These are phyloP conservation scores for Cronartium quercuum DNA, from an alignment of 1,284 basidiomycete genomes.

Conservation along the genomic window DNA sequence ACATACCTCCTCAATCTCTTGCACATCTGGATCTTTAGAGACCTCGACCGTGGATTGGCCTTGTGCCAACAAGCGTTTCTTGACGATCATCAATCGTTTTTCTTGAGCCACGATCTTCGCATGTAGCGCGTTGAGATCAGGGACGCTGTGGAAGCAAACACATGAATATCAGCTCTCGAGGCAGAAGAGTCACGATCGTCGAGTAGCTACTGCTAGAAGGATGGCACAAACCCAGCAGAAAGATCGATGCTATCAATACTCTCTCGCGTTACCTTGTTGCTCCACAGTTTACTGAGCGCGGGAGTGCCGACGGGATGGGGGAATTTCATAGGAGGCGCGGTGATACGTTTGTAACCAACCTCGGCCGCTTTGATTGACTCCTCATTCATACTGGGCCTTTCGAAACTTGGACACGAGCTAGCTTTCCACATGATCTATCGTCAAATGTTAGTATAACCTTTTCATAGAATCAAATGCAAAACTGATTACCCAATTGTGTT, in stretches of 20 bases:
- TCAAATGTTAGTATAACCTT: not conserved
- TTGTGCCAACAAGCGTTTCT: constrained; percentile 4
- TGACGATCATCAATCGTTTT: not conserved
- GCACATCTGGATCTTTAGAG: constrained; percentile 8
- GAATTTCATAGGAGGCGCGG: constrained; percentile 9
- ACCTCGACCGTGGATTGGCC: constrained; percentile 4
- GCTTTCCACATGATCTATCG: constrained; percentile 38
- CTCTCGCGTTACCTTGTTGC: constrained; percentile 17
- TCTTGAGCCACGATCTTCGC: constrained; percentile 17
- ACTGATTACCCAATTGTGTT: constrained; percentile 32
- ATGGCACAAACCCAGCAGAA: constrained; percentile 4
- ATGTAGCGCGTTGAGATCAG: constrained; percentile 30
- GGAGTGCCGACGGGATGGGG: constrained; percentile 35
- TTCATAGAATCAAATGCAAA: not conserved
- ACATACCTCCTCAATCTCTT: constrained; percentile 15
- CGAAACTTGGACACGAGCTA: constrained; percentile 29
- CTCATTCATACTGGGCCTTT: constrained; percentile 27
- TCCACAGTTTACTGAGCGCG: constrained; percentile 30
- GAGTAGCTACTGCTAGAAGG: not conserved
- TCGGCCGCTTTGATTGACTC: not conserved
- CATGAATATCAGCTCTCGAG: not conserved
- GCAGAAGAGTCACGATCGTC: not conserved
- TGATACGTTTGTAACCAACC: constrained; percentile 13
- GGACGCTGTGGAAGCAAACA: not conserved
- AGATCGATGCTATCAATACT: constrained; percentile 19